Evolutionary conservation across 192 early-diverging fungal genomes (phyloP), one percentile per base, ranked within the genome.

Genomic region (Backusella macrospora): DNA sequence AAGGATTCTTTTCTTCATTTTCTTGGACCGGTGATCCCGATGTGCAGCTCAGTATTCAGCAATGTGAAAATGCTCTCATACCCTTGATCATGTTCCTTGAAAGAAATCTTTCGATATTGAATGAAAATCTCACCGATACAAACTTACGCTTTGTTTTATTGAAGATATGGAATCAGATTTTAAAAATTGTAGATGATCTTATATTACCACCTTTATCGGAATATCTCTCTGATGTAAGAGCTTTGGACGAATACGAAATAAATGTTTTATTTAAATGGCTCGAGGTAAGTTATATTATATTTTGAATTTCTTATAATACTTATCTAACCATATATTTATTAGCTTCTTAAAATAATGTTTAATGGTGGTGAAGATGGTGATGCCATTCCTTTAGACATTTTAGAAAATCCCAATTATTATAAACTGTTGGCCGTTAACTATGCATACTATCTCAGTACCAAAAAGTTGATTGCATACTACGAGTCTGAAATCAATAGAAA

Each of bases 81-180:
- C 92, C 90, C 26, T 68, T 95, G n/a, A 78, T 92, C n/a, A 90
- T 93, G 74, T 95, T 93, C 59, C 82, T 95, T 73, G 92, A 95
- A 47, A 86, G 72, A 23, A 93, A 92, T 52, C 75, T 95, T 14
- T 85, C 87, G 12, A 83, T 85, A 4, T 72, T 93, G 37, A 91
- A 89, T 39, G 81, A 88, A n/a, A 80, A 90, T 59, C 82, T 95
- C 15, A 87, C 89, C 37, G 86, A 89, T 26, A 81, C 83, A n/a
- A 87, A 90, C n/a, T 87, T 92, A 66, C 84, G 86, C 26, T 81
- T 85, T 68, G 88, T 92, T 9, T 86, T 93, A 34, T 72, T 80
- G 23, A 87, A 84, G 68, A 83, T 92, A 29, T 95, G 93, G 93
- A 85, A 86, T 63, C 91, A 93, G 68, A 90, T 91, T 6, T 78